phyloP scores from a whole-genome alignment of 495 filamentous ascomycete species.

The Penicillium longicatenatum region DNA sequence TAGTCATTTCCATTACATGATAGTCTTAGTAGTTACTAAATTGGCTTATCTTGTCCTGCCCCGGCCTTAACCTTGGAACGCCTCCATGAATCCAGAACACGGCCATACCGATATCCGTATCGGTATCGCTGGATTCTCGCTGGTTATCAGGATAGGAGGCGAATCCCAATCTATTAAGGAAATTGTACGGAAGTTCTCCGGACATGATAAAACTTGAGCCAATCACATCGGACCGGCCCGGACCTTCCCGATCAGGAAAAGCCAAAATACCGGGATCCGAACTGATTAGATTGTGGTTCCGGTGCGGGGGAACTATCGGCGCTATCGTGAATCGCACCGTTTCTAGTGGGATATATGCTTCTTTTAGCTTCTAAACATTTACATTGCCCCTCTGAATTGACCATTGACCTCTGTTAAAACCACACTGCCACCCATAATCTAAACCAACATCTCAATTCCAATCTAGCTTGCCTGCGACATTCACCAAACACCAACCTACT shows the following conservation, averaged over 20 bases:
- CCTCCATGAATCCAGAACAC: background rate
- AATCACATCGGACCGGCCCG: constrained; percentile 16
- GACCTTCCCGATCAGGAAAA: constrained; percentile 13
- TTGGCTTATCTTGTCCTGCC: background rate
- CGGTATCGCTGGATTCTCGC: background rate
- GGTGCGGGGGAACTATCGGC: background rate
- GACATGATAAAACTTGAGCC: constrained; percentile 47
- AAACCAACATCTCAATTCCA: background rate
- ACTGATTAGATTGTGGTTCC: background rate
- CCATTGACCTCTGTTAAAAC: background rate
- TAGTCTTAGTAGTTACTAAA: background rate
- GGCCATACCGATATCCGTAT: background rate
- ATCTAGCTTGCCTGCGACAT: background rate
- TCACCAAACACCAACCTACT: background rate
- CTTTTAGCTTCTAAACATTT: background rate
- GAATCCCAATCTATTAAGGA: constrained; percentile 46
- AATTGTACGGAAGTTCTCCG: constrained; percentile 57
- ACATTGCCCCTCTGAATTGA: background rate
- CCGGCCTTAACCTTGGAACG: background rate
- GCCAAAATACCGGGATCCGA: background rate
- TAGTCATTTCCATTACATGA: background rate
- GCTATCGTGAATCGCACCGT: background rate
- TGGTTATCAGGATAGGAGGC: background rate
- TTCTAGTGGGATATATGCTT: background rate
- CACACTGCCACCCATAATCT: background rate